Base-by-base conservation (phyloP, 2,329 filamentous ascomycete species). In the Emergomyces orientalis region DNA sequence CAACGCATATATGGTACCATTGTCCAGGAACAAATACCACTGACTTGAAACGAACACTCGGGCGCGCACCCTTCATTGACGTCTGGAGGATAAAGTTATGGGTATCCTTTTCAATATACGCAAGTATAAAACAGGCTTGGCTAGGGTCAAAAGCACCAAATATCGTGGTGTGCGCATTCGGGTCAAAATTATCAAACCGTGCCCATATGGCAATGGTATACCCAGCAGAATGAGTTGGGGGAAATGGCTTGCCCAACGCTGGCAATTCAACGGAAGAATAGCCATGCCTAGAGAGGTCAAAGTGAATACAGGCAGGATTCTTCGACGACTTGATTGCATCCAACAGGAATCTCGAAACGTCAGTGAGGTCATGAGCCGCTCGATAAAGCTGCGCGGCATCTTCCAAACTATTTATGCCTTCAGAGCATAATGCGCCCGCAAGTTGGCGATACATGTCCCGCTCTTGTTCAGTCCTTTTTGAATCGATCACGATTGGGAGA, bases 71-170 rank as follows among this genome's bases (percentile, higher is more conserved):
- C 60, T 86, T 90, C 65, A 97, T 89, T 22, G 94, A 97, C 8
- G 95, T 97, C 76, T 99, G 94, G 6, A 99, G 80, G 68, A 99
- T 99, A 68, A 99, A 89, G 75, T 96, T 94, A 65, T 85, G 89
- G 1, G 91, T 96, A 73, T 97, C 92, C 71, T 88, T 91, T 73
- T 99, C 95, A 47, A 99, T 81, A 71, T 99, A 99, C 64, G 91
- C 87, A 68, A 99, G 85, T 43, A 99, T 78, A 71, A 99, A 99
- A 75, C 94, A 99, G 5, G 90, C 91, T 74, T 97, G 93, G 5
- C 86, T 91, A 3, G 88, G 82, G 76, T 99, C 94, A 74, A 95
- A 97, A 9, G 94, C 90, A 32, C 94, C 94, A 73, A 99, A 99
- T 17, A 99, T 83, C 0, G 94, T 99, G 0, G 94, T 99, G 74